Evolutionary conservation across 805 yeast species (phyloP).

Genomic region (Suhomyces emberorum): DNA sequence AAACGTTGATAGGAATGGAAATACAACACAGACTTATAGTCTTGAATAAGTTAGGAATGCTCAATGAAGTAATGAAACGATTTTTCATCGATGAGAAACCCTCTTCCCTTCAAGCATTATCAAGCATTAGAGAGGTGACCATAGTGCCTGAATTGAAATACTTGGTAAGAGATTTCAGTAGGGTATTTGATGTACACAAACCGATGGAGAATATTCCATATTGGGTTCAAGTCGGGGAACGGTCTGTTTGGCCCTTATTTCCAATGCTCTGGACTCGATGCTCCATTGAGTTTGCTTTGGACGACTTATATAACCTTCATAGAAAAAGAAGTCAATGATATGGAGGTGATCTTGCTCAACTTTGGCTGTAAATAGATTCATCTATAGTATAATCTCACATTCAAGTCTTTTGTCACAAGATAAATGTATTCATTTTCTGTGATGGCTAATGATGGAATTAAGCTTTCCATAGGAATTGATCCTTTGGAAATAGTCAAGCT

Average conservation of each 20-base stretch:
- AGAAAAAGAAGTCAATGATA: slow-evolving; percentile 31
- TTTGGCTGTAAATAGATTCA: slow-evolving; percentile 12
- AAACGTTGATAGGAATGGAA: slow-evolving; percentile 68
- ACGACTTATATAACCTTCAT: slow-evolving; percentile 59
- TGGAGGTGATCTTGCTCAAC: background rate
- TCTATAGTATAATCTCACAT: slow-evolving; percentile 43
- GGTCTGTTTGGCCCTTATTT: slow-evolving; percentile 88
- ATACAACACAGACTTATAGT: slow-evolving; percentile 80
- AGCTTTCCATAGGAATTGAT: slow-evolving; percentile 28
- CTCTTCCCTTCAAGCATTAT: slow-evolving; percentile 64
- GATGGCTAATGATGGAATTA: slow-evolving; percentile 22
- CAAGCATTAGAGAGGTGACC: slow-evolving; percentile 67
- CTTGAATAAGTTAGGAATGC: slow-evolving; percentile 71
- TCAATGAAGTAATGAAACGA: slow-evolving; percentile 67
- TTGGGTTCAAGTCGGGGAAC: slow-evolving; percentile 89
- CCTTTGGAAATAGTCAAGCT: slow-evolving; percentile 61
- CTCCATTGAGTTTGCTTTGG: slow-evolving; percentile 83
- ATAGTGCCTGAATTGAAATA: slow-evolving; percentile 84
- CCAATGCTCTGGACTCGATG: slow-evolving; percentile 85
- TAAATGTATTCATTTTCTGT: slow-evolving; percentile 64
- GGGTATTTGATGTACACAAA: slow-evolving; percentile 74
- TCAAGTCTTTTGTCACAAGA: slow-evolving; percentile 53
- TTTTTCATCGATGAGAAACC: slow-evolving; percentile 81
- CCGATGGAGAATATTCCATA: slow-evolving; percentile 72
- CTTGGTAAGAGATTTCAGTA: slow-evolving; percentile 64